A percentile compares a stretch with the other conserved stretches of the same genome.
These are phyloP conservation scores for Penicillium daleae DNA, from an alignment of 495 filamentous ascomycete genomes.

Conservation along the genomic window DNA sequence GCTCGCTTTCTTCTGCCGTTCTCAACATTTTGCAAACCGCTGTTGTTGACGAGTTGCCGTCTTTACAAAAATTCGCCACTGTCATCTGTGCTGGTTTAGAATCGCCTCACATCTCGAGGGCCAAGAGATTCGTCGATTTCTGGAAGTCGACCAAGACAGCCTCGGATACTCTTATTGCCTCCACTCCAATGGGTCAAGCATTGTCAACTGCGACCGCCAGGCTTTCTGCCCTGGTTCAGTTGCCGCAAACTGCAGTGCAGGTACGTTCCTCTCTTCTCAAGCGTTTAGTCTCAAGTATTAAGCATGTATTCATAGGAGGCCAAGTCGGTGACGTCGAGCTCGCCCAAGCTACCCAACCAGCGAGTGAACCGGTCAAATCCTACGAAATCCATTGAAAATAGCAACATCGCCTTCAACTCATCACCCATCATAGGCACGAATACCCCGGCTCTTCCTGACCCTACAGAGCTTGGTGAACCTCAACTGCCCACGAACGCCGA, in stretches of 20 bases:
- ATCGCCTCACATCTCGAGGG: conserved; percentile 55
- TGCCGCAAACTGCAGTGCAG: background rate
- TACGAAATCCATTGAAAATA: background rate
- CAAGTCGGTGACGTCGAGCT: background rate
- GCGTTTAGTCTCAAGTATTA: background rate
- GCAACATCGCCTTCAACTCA: conserved; percentile 25
- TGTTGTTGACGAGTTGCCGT: conserved; percentile 42
- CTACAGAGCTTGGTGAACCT: conserved; percentile 19
- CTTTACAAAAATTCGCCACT: conserved; percentile 51
- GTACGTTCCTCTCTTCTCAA: background rate
- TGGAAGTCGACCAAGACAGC: conserved; percentile 63
- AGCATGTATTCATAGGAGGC: background rate
- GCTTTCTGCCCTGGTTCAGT: background rate
- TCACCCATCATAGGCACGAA: conserved; percentile 30
- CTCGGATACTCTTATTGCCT: conserved; percentile 46
- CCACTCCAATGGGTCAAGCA: conserved; percentile 42
- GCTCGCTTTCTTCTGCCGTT: conserved; percentile 39
- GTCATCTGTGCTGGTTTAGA: conserved; percentile 61
- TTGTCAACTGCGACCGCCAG: background rate
- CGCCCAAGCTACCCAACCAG: background rate
- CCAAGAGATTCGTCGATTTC: conserved; percentile 56
- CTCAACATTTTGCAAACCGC: conserved; percentile 40
- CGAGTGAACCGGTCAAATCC: background rate
- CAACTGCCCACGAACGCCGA: conserved; percentile 16
- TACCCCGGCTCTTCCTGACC: conserved; percentile 5